Evolutionary conservation across 164 flowering plant genomes (phyloP).

Genomic region (Vitis cinerea): DNA sequence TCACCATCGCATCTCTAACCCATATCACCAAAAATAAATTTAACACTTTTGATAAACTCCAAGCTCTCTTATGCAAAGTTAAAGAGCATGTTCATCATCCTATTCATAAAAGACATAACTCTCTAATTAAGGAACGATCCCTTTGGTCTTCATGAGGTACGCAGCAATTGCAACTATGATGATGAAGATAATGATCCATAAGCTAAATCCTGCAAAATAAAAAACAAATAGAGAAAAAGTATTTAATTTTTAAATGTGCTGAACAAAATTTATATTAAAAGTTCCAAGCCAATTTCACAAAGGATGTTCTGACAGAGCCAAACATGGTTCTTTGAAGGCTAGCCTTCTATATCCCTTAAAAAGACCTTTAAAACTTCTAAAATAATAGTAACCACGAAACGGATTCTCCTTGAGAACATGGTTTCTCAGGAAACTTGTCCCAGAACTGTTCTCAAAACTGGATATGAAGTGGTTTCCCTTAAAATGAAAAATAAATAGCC

Average conservation of each 20-base stretch:
- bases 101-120: no score
- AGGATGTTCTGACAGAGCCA: no score
- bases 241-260: no score
- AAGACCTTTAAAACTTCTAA: neutral
- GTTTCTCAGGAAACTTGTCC: neutral
- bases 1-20: no score
- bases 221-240: neutral
- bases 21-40: no score
- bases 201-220: constrained; percentile 41
- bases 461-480: neutral
- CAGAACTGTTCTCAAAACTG: neutral
- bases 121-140: constrained; percentile 10
- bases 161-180: constrained; percentile 48
- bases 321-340: neutral
- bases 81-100: no score
- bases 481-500: neutral
- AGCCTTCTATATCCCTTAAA: neutral
- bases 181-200: constrained; percentile 45
- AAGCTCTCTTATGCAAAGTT: no score
- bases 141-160: constrained; percentile 33
- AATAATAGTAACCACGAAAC: neutral
- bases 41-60: no score
- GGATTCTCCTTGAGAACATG: neutral
- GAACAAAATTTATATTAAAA: no score
- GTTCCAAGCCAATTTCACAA: no score